These are phyloP conservation scores for Xylariaceae sp. DNA, from an alignment of 2,329 filamentous ascomycete species.

Conservation along the genomic window DNA sequence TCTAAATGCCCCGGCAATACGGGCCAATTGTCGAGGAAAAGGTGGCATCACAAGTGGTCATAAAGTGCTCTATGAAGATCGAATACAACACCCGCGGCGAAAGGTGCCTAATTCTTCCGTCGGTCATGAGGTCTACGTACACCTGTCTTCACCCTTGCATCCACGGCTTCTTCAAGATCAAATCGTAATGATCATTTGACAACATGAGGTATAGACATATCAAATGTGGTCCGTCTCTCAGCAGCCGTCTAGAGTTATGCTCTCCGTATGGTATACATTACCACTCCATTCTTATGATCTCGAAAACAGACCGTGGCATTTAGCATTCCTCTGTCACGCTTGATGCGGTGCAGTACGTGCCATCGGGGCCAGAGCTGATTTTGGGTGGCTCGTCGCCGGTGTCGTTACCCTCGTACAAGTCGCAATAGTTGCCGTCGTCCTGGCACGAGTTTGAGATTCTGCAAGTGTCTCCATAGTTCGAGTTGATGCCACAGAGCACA, in stretches of 20 bases:
- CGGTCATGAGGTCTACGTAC: neutral
- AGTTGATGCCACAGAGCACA: slow-evolving; percentile 45
- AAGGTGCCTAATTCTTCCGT: neutral
- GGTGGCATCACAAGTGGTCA: too few species aligned
- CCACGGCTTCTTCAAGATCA: too few species aligned
- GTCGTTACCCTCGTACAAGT: slow-evolving; percentile 35
- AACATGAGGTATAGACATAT: too few species aligned
- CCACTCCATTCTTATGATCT: neutral
- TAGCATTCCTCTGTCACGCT: slow-evolving; percentile 6
- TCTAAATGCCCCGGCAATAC: too few species aligned
- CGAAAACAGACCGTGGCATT: neutral
- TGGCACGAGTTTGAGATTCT: slow-evolving; percentile 38
- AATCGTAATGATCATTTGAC: too few species aligned
- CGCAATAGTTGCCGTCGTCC: slow-evolving; percentile 29
- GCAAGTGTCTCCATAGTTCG: slow-evolving; percentile 46
- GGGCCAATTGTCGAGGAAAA: too few species aligned
- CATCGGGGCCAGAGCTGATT: slow-evolving; percentile 33
- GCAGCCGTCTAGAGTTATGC: neutral
- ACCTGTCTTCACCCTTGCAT: neutral
- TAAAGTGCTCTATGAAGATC: too few species aligned
- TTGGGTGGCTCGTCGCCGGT: slow-evolving; percentile 35
- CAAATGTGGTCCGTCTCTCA: neutral
- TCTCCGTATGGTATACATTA: neutral
- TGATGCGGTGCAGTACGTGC: slow-evolving; percentile 14
- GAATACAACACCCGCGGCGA: neutral